Evolutionary conservation across 495 filamentous ascomycete species (phyloP), one percentile per base, ranked within the genome.

Genomic region (Lepraria neglecta): DNA sequence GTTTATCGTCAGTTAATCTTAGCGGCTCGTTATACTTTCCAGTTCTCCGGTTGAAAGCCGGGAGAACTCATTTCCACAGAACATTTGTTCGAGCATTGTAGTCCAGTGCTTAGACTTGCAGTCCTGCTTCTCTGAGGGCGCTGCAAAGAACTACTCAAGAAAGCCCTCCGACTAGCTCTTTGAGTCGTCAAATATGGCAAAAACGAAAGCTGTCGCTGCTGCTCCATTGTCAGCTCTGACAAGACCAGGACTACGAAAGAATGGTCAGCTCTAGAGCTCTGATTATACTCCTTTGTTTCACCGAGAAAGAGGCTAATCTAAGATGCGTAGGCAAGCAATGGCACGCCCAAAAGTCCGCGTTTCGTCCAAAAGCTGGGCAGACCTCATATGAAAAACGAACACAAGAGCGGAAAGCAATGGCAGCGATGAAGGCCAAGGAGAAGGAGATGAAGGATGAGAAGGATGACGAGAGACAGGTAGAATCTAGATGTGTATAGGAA

Each of bases 401-500:
- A 38, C 83, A 83, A 65, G 72, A 80, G 43, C 80, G 87, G 55
- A 82, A 82, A 58, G 81, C 84, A 7, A 76, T 86, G 59, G 79
- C 84, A 1, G 83, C 87, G 3, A 82, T 87, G 63, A 98, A 96
- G 76, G 87, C 91, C 21, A 88, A 86, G 59, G 94, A 97, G 74
- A 88, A 86, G 69, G 91, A 96, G 70, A 85, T 98, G 85, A 96
- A 94, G 75, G 88, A 90, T 6, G 94, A 97, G 76, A 96, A 95
- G 72, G 90, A 95, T 70, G 83, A 85, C 10, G 90, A 88, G 70
- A 79, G 90, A 78, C 80, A 92, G 80, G 91, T 96, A 73, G 62
- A 74, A 44, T 27, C 17, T 24, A 24, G 24, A 24, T 24, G 24
- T 24, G 24, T 24, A 24, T 2, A 24, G 24, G 24, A 24, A 24